Evolutionary conservation across 129 eudicot species (phyloP).

Genomic region (Daucus carota): DH1_v3.0 NC_030383.2:48216501-48217000

Average conservation of each 20-base stretch:
- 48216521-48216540: slow-evolving; percentile 23
- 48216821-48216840: neutral
- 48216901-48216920: neutral
- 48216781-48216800: neutral
- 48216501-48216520: slow-evolving; percentile 8
- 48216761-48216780: neutral
- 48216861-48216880: neutral
- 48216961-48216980: neutral
- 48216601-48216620: slow-evolving; percentile 30
- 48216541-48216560: slow-evolving; percentile 34
- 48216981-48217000: neutral
- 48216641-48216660: slow-evolving; percentile 42
- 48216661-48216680: slow-evolving; percentile 39
- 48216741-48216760: neutral
- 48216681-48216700: slow-evolving; percentile 52
- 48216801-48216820: neutral
- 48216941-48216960: neutral
- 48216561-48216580: slow-evolving; percentile 27
- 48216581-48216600: slow-evolving; percentile 14
- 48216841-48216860: neutral
- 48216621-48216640: slow-evolving; percentile 45
- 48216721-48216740: neutral
- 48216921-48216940: neutral
- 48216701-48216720: slow-evolving; percentile 52
- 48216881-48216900: neutral